Evolutionary conservation across 495 filamentous ascomycete genomes (phyloP), one percentile per base, ranked within the genome.

Genomic region (Penicillium pancosmium): DNA sequence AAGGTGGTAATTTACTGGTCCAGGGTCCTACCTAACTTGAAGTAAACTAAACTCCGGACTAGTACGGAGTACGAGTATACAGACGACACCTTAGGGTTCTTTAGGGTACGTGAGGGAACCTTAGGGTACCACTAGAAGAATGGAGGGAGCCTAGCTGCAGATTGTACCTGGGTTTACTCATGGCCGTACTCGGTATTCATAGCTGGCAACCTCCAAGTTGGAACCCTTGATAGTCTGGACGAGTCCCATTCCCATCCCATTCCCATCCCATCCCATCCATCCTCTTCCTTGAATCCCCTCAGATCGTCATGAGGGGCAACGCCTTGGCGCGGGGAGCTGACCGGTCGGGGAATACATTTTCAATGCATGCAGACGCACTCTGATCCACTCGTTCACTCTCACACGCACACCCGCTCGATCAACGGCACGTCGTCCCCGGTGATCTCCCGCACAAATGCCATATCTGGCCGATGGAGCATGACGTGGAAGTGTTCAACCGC

Each of bases 401-500:
- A 19, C 9, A 19, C 41, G n/a, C 41, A 44, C 41, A 44, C 31
- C 59, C 61, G 72, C 6, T 66, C 60, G 18, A 73, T 72, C 65
- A 88, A 64, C 3, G 90, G 86, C 10, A 90, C 76, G 74, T 96
- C 91, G 5, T 88, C 89, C 27, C 82, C 72, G 2, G 92, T 95
- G 62, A 95, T 84, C 59, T 88, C 80, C 59, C 79, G 72, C 34
- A 96, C 66, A 58, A 93, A 91, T 35, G 74, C 81, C 48, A 78
- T 76, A 67, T 91, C 86, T 5, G 91, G 87, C 50, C 89, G 80
- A 71, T 84, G 87, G 46, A 96, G 76, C 90, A 96, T 92, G 67
- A 96, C 89, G 72, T 96, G 92, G 72, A 96, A 94, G 67, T 96
- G 92, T 78, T 96, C 92, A n/a, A 96, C 83, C n/a, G 88, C 84